Base-by-base conservation (phyloP, 2,329 filamentous ascomycete species). In the Acephala macrosclerotiorum region DNA sequence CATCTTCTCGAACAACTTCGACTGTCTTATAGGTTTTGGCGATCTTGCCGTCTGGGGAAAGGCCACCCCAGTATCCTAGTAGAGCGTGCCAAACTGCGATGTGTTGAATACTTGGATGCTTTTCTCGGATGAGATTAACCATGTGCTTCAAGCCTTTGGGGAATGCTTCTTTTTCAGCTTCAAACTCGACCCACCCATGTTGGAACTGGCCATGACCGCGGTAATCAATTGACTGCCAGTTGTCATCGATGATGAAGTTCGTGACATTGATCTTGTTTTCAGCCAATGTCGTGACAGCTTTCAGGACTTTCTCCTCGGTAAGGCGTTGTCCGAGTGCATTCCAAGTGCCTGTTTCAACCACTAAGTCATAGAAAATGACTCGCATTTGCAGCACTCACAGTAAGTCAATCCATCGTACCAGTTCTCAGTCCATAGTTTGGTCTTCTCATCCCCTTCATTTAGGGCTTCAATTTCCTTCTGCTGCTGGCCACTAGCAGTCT, bases 31-130 rank as follows among this genome's bases (percentile, higher is more conserved):
- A 99, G 0, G 84, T 85, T 69, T 89, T 82, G 0, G 91, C 91
- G 58, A 99, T 87, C 57, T 89, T 85, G 0, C 94, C 92, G 5
- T 87, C 79, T 0, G 91, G 89, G 0, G 92, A 87, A 12, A 99
- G 89, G 0, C 94, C 94, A 56, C 93, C 95, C 96, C 96, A 97
- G 77, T 97, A 97, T 1, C 94, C 84, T 35, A 91, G 77, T 0
- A 98, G 83, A 0, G 95, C 93, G 80, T 99, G 96, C 96, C 96
- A 99, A 0, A 98, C 95, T 12, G 92, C 93, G 59, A 98, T 86
- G 72, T 97, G 91, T 66, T 91, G 86, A 65, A 98, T 90, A 66
- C 89, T 87, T 0, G 89, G 89, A 73, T 94, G 87, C 18, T 84
- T 84, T 20, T 85, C 79, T 25, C 93, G 88, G 65, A 98, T 92